phyloP scores from a whole-genome alignment of 495 filamentous ascomycete genomes.

The Cryomyces antarcticus region DNA sequence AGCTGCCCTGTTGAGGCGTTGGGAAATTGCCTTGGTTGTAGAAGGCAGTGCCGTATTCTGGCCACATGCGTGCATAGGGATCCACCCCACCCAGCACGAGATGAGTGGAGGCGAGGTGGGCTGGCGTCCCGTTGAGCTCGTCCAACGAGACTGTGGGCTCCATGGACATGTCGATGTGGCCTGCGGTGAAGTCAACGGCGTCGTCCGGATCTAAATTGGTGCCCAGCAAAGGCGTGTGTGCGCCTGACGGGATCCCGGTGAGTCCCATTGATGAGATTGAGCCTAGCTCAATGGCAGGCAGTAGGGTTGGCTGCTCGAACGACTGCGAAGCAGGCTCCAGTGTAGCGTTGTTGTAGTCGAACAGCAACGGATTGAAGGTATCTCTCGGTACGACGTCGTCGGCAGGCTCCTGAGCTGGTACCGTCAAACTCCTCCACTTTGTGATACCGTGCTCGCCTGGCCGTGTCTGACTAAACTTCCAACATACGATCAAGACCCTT shows the following conservation, averaged over 20 bases:
- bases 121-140: too few relatives aligned
- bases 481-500: background rate
- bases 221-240: background rate
- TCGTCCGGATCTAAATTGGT: conserved; percentile 2
- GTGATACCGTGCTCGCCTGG: background rate
- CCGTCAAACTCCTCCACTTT: background rate
- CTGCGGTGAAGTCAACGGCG: conserved; percentile 9
- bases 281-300: conserved; percentile 4
- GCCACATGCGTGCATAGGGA: too few relatives aligned
- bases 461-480: background rate
- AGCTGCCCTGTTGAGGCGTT: too few relatives aligned
- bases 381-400: background rate
- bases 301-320: background rate
- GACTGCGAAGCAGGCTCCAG: background rate
- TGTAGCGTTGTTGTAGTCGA: background rate
- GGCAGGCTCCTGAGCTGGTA: background rate
- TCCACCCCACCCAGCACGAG: too few relatives aligned
- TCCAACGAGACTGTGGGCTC: conserved; percentile 6
- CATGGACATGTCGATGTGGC: conserved; percentile 7
- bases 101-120: too few relatives aligned
- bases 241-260: conserved; percentile 4
- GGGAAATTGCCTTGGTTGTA: too few relatives aligned
- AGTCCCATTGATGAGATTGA: conserved; percentile 2
- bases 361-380: background rate
- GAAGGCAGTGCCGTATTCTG: too few relatives aligned